Conservation (phyloP, 495 filamentous ascomycete genomes). For the Neurospora tetrasperma region DNA sequence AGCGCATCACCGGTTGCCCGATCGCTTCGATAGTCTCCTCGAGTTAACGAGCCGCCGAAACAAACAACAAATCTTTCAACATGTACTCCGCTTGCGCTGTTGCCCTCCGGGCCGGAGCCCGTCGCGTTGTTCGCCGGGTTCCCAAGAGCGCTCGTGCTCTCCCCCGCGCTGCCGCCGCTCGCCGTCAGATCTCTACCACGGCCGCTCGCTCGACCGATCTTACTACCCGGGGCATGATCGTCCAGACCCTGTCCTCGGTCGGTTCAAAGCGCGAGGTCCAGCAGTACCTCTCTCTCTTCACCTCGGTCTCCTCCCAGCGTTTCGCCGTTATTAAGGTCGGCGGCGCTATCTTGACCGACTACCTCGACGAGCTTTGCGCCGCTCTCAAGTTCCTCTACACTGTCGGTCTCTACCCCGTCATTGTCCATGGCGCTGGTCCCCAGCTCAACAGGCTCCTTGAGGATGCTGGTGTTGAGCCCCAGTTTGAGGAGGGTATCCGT, state of each 20-base stretch:
- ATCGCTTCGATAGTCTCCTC: neutral
- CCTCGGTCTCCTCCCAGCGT: conserved; percentile 90
- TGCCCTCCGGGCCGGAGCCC: conserved; percentile 34
- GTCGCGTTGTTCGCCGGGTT: conserved; percentile 29
- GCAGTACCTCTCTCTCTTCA: conserved; percentile 97
- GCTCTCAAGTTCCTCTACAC: conserved; percentile 88
- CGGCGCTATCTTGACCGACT: conserved; percentile 92
- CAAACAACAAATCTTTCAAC: conserved; percentile 2
- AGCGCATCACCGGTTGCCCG: neutral
- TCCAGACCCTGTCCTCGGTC: conserved; percentile 91
- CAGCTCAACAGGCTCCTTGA: conserved; percentile 92
- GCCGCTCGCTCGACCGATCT: conserved; percentile 33
- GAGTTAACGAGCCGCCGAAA: neutral
- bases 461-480: conserved; percentile 84
- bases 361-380: conserved; percentile 78
- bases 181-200: conserved; percentile 23
- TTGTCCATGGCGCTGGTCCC: conserved; percentile 92
- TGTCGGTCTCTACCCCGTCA: conserved; percentile 90
- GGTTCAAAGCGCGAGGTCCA: conserved; percentile 95
- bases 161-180: conserved; percentile 14
- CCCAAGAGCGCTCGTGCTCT: conserved; percentile 18
- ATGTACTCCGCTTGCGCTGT: conserved; percentile 29
- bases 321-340: conserved; percentile 99
- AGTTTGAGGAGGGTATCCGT: conserved; percentile 94
- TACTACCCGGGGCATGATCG: conserved; percentile 74